Base-by-base conservation (phyloP, 345 rosid species). In the Heritiera littoralis region DNA sequence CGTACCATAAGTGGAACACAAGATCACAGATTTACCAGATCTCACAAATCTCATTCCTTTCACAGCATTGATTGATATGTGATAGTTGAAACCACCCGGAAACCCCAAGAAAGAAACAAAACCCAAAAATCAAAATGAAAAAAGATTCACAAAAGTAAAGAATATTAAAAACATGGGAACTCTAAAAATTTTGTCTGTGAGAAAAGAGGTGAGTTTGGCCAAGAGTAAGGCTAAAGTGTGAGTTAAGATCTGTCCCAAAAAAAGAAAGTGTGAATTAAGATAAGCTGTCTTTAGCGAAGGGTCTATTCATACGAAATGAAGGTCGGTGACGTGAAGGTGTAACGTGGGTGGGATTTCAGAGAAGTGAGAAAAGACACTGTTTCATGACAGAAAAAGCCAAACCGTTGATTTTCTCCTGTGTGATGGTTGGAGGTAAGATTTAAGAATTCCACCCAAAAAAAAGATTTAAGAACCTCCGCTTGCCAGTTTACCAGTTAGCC, bases 391-490 rank as follows among this genome's bases (percentile, higher is more conserved):
- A 17, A 41, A 43, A 64, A 30, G 71, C 70, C 46, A 58, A 59
- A 56, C 77, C 81, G 80, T 84, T 84, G 86, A 84, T 86, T 79
- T 80, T 73, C 70, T 48, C 28, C 81, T 74, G 84, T 74, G 84
- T 70, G 28, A 79, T 46, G 38, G 38, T 51, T 23, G 28, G 28
- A 0, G 28, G 28, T 23, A 23, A 23, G 28, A 23, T 23, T 23
- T 23, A 23, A 23, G 28, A 23, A 23, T 23, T 23, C 28, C 28
- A 23, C 28, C 28, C 0, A 23, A 23, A 23, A 11, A 10, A 20
- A 30, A 72, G 0, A 7, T 7, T 51, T n/a, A 72, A 80, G n/a
- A 68, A 82, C 84, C 77, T 81, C 73, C 83, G 79, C 52, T 69
- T 84, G 85, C 81, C 85, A 67, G 85, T 54, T 83, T 23, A 70